Conservation (phyloP, 2,329 filamentous ascomycete species). For the Thielaviopsis ethacetica region DNA sequence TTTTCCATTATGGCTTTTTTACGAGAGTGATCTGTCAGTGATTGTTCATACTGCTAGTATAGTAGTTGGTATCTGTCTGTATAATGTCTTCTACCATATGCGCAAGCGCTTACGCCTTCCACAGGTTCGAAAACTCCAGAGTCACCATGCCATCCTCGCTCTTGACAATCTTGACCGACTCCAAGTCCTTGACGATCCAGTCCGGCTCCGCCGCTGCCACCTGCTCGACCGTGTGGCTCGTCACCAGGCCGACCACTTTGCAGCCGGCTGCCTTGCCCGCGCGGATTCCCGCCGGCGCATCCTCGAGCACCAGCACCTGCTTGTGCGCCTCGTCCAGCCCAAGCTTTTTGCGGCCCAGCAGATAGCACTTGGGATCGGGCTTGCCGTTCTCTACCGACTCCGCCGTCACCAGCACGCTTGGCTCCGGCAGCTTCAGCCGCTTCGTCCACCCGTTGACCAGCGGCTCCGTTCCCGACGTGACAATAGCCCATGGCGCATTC, state of each 20-base stretch:
- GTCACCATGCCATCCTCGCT: constrained; percentile 41
- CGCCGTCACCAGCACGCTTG: constrained; percentile 52
- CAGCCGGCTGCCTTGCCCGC: constrained; percentile 78
- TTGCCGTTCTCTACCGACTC: constrained; percentile 63
- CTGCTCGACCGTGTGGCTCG: constrained; percentile 62
- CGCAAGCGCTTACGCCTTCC: constrained; percentile 20
- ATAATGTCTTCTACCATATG: neutral
- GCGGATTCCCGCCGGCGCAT: constrained; percentile 70
- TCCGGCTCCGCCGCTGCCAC: constrained; percentile 64
- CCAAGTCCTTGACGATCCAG: constrained; percentile 70
- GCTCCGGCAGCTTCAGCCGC: constrained; percentile 47
- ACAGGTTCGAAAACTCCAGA: constrained; percentile 50
- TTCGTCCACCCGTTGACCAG: constrained; percentile 59
- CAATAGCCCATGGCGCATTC: constrained; percentile 68
- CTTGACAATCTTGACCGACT: constrained; percentile 49
- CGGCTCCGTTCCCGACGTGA: constrained; percentile 53
- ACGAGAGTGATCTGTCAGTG: no score
- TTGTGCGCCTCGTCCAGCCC: constrained; percentile 30
- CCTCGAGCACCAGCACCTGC: constrained; percentile 63
- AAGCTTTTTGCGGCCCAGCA: constrained; percentile 47
- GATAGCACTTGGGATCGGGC: constrained; percentile 61
- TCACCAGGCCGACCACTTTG: constrained; percentile 68
- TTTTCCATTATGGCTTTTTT: neutral
- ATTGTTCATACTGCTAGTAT: no score
- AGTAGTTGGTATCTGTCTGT: no score